These are phyloP conservation scores for Paracorniculantispora psalliotae DNA, from an alignment of 2,329 filamentous ascomycete genomes.

Conservation along the genomic window DNA sequence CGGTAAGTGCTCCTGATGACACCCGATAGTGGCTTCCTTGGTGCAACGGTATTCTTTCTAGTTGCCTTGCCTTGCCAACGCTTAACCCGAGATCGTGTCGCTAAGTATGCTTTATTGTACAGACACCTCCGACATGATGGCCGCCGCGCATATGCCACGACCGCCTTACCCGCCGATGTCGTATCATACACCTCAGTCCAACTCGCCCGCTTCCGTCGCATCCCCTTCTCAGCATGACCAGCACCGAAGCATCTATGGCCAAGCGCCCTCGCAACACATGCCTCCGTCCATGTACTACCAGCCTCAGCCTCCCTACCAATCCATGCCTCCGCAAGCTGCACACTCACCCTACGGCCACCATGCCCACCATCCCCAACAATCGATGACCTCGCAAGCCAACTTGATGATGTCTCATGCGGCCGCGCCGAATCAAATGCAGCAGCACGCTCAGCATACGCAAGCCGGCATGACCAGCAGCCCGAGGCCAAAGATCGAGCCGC, in stretches of 20 bases:
- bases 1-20: conserved; percentile 53
- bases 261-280: conserved; percentile 71
- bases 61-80: not conserved
- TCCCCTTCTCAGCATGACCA: conserved; percentile 87
- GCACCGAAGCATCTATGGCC: conserved; percentile 80
- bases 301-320: conserved; percentile 57
- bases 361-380: conserved; percentile 44
- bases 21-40: not conserved
- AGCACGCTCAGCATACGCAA: conserved; percentile 54
- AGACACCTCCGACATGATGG: conserved; percentile 64
- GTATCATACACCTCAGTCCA: conserved; percentile 92
- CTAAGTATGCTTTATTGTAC: conserved; percentile 5
- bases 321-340: conserved; percentile 59
- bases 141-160: conserved; percentile 63
- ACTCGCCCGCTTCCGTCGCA: conserved; percentile 87
- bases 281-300: conserved; percentile 76
- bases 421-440: conserved; percentile 52
- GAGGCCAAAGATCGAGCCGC: conserved; percentile 58
- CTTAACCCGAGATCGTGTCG: conserved; percentile 4
- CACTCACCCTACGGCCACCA: conserved; percentile 59
- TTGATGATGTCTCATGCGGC: conserved; percentile 60
- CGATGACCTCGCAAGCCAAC: conserved; percentile 59
- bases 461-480: conserved; percentile 57
- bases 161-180: conserved; percentile 80
- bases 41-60: not conserved